Evolutionary conservation across 192 early-diverging fungal genomes (phyloP), one percentile per base, ranked within the genome.

Genomic region (Dimargaris xerosporica): DNA sequence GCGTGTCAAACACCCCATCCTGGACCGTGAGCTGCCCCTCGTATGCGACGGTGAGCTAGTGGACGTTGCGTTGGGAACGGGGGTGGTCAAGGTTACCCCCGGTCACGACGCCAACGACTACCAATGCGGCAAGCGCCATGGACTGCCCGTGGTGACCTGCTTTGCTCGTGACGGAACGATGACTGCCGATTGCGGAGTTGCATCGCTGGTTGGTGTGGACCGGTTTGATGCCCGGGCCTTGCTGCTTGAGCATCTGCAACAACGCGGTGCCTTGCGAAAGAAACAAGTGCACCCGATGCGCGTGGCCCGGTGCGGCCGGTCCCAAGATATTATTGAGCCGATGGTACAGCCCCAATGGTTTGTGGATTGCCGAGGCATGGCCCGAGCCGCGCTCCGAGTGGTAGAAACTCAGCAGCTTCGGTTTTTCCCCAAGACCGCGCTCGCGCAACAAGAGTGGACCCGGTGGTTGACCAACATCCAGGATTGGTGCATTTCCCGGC

Each of bases 271-370:
- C 51, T 97, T 89, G 67, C 78, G 83, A 44, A 88, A 81, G 62
- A 90, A 85, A 44, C 79, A 80, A 66, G 84, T 88, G 47, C 93
- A 99, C 75, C 87, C 91, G 55, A 99, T 99, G 96, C 75, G 75
- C 39, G 76, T 99, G 4, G 93, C 96, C 17, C 74, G 87, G 46
- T 99, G 94, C 78, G 68, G 67, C 54, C 82, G 90, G 72, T 91
- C 94, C 31, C 81, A 83, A 44, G 95, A 99, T 73, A 76, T 99
- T 56, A 96, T 97, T 42, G 96, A 99, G 73, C 94, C 94, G 6
- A 71, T 96, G 59, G 83, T 99, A 82, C 96, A 96, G 79, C 96
- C 96, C 41, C 96, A 99, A 72, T 99, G 96, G 96, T 99, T 92
- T 92, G 88, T 97, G 34, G 83, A 82, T 76, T 93, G 89, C 79